Conservation (phyloP, 805 yeast genomes). For the Zygosaccharomyces pseudorouxii region DNA sequence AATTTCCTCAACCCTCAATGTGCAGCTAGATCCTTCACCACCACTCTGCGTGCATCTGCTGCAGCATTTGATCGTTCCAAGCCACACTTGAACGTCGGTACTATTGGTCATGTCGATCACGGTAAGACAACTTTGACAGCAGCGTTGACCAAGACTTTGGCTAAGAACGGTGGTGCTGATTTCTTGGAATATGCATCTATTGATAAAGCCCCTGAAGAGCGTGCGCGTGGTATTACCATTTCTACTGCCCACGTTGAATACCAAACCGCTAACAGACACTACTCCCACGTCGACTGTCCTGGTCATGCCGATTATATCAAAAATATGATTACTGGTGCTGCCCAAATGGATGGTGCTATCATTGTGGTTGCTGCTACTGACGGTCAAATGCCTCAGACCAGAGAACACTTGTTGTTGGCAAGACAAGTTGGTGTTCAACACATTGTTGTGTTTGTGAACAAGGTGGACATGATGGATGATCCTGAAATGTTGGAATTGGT, state of each 20-base stretch:
- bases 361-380: conserved; percentile 99
- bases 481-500: conserved; percentile 99
- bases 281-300: conserved; percentile 97
- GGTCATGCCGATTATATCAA: conserved; percentile 99
- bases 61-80: conserved; percentile 87
- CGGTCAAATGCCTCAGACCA: conserved; percentile 99
- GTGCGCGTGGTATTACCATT: conserved; percentile 98
- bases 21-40: conserved; percentile 12
- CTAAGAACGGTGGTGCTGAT: conserved; percentile 83
- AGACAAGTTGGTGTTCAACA: conserved; percentile 99
- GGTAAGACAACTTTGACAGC: conserved; percentile 98
- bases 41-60: conserved; percentile 42
- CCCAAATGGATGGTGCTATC: conserved; percentile 99
- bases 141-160: conserved; percentile 92
- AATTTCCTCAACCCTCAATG: conserved; percentile 10
- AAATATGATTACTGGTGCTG: conserved; percentile 99
- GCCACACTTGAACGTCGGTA: conserved; percentile 96
- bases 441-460: conserved; percentile 95
- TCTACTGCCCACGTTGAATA: conserved; percentile 98
- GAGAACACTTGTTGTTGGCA: conserved; percentile 96
- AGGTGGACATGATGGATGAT: conserved; percentile 96
- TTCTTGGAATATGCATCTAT: conserved; percentile 91
- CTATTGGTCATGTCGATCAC: conserved; percentile 98
- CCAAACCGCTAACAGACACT: conserved; percentile 91
- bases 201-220: conserved; percentile 98